Base-by-base conservation (phyloP, 805 yeast species). In the Ogataea paradorogensis region DNA sequence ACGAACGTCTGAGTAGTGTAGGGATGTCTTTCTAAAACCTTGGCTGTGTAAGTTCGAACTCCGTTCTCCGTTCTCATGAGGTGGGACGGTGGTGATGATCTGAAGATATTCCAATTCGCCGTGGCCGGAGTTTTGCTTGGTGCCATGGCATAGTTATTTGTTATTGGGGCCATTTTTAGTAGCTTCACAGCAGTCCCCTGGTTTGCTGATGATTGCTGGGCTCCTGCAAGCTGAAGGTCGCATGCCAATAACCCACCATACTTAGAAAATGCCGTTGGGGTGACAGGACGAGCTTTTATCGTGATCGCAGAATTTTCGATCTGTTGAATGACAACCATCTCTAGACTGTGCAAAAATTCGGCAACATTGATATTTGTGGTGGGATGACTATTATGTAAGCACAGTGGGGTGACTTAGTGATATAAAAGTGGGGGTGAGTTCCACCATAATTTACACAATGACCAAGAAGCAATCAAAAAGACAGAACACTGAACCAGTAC, bases 121-220 rank as follows among this genome's bases (percentile, higher is more conserved):
- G 75, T 69, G 0, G 85, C 74, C 8, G 65, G 52, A 18, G 46
- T 52, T 5, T 71, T 67, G 45, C 80, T 70, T 4, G 77, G 72
- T 8, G 80, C 71, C 3, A 46, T 42, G 0, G 40, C 47, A 50
- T 71, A 85, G 32, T 69, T 63, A 57, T 82, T 82, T 4, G 62
- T 63, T 3, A 84, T 69, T 2, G 87, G 82, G 1, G 93, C 80
- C 4, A 89, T 93, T 46, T 81, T 72, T 46, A 76, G 77, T 32
- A 87, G 60, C 53, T 90, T 90, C 5, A 75, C 68, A 1, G 97
- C 97, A 2, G 97, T 90, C n/a, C 97, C 97, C 56, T 90, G 89
- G 63, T 90, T 90, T 4, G 96, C 97, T 15, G 73, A 63, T 5
- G 73, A 57, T 23, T 71, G 59, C 27, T 61, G 55, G 35, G 70